Evolutionary conservation across 306 rosid species (phyloP).

Genomic region (Prunus mume): DNA sequence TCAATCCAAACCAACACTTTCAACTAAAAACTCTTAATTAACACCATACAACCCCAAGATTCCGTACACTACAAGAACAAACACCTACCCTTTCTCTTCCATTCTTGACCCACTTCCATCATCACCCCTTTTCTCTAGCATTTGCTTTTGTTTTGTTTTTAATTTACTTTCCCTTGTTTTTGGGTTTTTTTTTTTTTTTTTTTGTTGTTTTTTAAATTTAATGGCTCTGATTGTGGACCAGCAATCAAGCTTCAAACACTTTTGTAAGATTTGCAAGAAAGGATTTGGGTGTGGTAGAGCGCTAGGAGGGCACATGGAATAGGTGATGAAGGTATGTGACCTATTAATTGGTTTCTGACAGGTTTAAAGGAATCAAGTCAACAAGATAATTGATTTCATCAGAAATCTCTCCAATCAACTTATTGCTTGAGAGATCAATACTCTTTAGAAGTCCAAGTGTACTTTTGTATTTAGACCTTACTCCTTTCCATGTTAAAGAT

Average conservation of each 20-base stretch:
- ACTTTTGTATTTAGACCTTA: no score
- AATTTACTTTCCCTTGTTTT: background rate
- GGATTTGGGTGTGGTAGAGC: slow-evolving; percentile 95
- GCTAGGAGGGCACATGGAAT: slow-evolving; percentile 94
- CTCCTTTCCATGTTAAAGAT: no score
- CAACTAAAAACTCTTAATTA: slow-evolving; percentile 58
- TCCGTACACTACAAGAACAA: slow-evolving; percentile 56
- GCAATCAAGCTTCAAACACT: slow-evolving; percentile 69
- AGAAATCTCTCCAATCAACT: background rate
- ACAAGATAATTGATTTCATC: background rate
- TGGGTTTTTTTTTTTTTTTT: no score
- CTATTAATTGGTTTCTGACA: slow-evolving; percentile 24
- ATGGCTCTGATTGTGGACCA: slow-evolving; percentile 73
- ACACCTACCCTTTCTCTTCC: background rate
- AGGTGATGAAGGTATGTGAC: slow-evolving; percentile 48
- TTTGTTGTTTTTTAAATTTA: background rate
- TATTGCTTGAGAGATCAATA: background rate
- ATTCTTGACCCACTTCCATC: slow-evolving; percentile 17
- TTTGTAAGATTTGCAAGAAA: slow-evolving; percentile 87
- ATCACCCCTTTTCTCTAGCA: background rate
- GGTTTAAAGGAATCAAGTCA: background rate
- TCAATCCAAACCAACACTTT: slow-evolving; percentile 42
- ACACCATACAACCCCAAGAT: slow-evolving; percentile 37
- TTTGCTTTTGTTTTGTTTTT: no score
- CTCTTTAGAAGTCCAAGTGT: background rate